A percentile compares a stretch with the other conserved stretches of the same genome.
These are phyloP conservation scores for Beauveria sp. DNA, from an alignment of 2,329 filamentous ascomycete species.

Conservation along the genomic window DNA sequence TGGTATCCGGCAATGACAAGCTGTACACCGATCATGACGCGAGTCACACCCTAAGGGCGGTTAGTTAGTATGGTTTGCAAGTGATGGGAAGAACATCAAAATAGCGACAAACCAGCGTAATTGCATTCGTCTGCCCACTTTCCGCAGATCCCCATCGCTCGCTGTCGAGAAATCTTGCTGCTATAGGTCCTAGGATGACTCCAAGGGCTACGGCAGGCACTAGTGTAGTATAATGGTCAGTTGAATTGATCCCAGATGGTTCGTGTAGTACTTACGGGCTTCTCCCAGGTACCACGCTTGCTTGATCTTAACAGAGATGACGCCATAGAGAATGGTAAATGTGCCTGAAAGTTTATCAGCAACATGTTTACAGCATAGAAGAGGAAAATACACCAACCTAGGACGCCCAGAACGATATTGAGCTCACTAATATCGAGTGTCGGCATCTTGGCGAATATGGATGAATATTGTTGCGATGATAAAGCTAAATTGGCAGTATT, in stretches of 20 bases:
- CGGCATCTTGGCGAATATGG: conserved; percentile 11
- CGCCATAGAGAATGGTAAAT: conserved; percentile 41
- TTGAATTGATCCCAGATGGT: background rate
- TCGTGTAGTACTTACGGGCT: conserved; percentile 33
- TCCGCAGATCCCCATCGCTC: conserved; percentile 31
- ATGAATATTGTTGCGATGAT: background rate
- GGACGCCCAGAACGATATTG: conserved; percentile 40
- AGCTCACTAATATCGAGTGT: conserved; percentile 41
- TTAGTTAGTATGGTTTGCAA: background rate
- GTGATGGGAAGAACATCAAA: background rate
- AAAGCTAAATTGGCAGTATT: background rate
- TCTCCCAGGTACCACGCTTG: conserved; percentile 46
- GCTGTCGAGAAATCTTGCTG: conserved; percentile 43
- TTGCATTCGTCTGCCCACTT: conserved; percentile 23
- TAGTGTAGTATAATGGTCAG: conserved; percentile 18
- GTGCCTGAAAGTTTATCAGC: conserved; percentile 21
- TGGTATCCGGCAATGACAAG: conserved; percentile 58
- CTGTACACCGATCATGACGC: conserved; percentile 55
- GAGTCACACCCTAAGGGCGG: conserved; percentile 33
- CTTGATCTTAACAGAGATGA: conserved; percentile 46
- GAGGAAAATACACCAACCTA: conserved; percentile 24
- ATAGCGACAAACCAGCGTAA: conserved; percentile 29
- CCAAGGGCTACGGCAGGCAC: conserved; percentile 51
- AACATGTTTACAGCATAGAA: too few relatives aligned
- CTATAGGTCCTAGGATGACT: conserved; percentile 45